Conservation (phyloP, 2,329 filamentous ascomycete genomes). For the Tolypocladium ophioglossoides region DNA sequence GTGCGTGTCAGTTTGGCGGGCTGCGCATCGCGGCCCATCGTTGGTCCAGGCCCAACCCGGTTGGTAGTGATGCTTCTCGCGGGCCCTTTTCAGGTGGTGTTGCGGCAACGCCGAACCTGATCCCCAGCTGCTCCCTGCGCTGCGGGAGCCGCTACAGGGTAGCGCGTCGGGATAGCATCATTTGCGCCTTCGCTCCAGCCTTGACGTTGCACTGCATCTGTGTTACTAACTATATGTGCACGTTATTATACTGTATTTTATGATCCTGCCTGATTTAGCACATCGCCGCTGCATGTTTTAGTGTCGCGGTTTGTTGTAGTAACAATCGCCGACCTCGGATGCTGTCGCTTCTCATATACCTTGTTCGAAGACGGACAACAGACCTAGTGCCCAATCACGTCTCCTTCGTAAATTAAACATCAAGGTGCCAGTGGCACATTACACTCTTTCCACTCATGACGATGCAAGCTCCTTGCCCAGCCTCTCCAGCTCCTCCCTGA, state of each 20-base stretch:
- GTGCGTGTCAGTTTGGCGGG: background rate
- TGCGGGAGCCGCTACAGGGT: background rate
- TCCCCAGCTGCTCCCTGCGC: background rate
- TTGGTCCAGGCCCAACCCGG: background rate
- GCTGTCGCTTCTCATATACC: no score
- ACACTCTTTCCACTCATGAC: conserved; percentile 6
- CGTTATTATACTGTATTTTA: no score
- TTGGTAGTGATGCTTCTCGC: background rate
- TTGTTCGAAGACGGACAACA: background rate
- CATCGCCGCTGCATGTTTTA: no score
- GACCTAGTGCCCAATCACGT: background rate
- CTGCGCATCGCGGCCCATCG: background rate
- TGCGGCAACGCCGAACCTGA: background rate
- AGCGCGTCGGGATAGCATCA: background rate
- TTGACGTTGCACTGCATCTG: background rate
- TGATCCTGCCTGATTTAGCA: no score
- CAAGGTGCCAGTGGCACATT: background rate
- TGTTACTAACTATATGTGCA: background rate
- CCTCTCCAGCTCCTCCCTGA: conserved; percentile 51
- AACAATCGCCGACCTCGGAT: no score
- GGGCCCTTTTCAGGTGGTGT: background rate
- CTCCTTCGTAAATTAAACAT: background rate
- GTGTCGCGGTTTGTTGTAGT: no score
- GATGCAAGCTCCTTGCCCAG: conserved; percentile 46
- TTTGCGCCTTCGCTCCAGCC: background rate